Evolutionary conservation across 2,329 filamentous ascomycete species (phyloP), one percentile per base, ranked within the genome.

Genomic region (Sclerotinia borealis): DNA sequence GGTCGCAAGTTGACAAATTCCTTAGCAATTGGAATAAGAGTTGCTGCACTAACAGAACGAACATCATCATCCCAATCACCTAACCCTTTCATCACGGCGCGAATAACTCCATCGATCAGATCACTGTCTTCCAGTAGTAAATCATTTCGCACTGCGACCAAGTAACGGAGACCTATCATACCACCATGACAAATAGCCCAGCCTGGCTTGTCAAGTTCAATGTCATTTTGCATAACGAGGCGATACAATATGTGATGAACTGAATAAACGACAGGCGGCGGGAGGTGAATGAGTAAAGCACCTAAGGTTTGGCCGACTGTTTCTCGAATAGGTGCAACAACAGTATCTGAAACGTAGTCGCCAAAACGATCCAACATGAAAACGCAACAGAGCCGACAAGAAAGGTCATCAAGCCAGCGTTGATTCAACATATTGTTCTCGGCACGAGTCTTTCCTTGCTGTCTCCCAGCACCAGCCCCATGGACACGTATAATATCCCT

Each of bases 171-270:
- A 9, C 95, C 95, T 52, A 98, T 93, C 95, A 99, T 99, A 66
- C 95, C 95, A 68, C 95, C 95, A 75, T 99, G 96, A 72, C 93
- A 96, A 43, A 97, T 90, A 65, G 96, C 92, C 95, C 95, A 99
- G 36, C 92, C 83, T 17, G 90, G 87, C 37, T 84, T 85, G 29
- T 88, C 86, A 29, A 93, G 79, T 43, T 86, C 84, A 27, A 95
- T 79, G 69, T 96, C 91, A 48, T 88, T 86, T 74, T 97, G 92
- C 86, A 96, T 95, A 43, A 98, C 92, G 79, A 99, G 90, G 43
- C 90, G 85, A 71, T 95, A 89, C 5, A 99, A 82, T 49, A 96
- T 89, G 51, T 82, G 84, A 75, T 98, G 98, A 45, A 96, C 90
- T 61, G 87, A 85, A 70, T 93, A 85, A 29, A 99, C 93, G 4